Evolutionary conservation across 1,139 yeast genomes (phyloP), one percentile per base, ranked within the genome.

Genomic region (Lodderomyces pseudojiufengensis): DNA sequence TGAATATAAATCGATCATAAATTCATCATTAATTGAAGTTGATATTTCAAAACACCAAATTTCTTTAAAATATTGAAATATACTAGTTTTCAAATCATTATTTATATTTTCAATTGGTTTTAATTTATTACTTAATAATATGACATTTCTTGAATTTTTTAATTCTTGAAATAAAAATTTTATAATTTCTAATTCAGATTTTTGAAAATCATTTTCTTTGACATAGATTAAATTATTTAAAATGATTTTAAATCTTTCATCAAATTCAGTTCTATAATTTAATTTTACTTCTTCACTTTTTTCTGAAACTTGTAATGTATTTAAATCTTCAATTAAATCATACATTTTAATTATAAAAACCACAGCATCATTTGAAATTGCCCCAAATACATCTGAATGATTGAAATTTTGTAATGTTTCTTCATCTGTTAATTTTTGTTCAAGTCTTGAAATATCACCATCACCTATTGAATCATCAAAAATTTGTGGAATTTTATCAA

Each of bases 1-100:
- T 7, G 41, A 35, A 35, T 35, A 32, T 11, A 35, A 21, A 21
- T 38, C 41, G 24, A 31, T 31, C 10, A 38, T 13, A 22, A 38
- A 38, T 10, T 24, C 14, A 10, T 37, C 38, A 21, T 35, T 31
- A 10, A 9, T 28, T n/a, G 22, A 27, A 14, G 32, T 18, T 6
- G 31, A 20, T 10, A 38, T 14, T 27, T 35, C 32, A 21, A 31
- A 33, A 10, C 25, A 27, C 41, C 41, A 38, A 7, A 38, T 26
- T 13, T 31, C 36, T 26, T 32, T 33, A 11, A 38, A 35, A 27
- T 38, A 38, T 8, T 16, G 27, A 14, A 18, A 11, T 4, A 38
- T 28, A 14, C 35, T 31, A n/a, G 18, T 10, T 31, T 38, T 38
- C 4, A 38, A 29, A 11, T 11, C 20, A 11, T 32, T 28, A 26